phyloP scores from a whole-genome alignment of 192 early-diverging fungal species.

The Borealophlyctis nickersoniae region DNA sequence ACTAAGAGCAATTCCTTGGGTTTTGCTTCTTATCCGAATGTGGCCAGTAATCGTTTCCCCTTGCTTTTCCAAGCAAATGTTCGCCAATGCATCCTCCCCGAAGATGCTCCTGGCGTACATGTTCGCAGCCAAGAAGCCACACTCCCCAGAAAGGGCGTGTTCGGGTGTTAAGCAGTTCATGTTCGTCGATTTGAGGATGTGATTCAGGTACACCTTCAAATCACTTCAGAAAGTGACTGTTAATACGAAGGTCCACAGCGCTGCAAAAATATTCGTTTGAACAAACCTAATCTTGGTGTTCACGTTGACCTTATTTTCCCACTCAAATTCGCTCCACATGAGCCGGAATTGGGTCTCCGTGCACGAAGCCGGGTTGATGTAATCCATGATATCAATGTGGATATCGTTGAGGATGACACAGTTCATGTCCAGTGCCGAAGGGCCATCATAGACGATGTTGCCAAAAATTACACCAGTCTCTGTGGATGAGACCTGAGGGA shows the following conservation, averaged over 20 bases:
- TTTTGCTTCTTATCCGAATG: conserved; percentile 96
- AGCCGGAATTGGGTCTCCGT: conserved; percentile 91
- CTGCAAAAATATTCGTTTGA: neutral
- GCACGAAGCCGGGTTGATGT: conserved; percentile 90
- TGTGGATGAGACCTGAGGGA: conserved; percentile 79
- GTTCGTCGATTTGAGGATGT: conserved; percentile 95
- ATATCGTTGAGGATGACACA: conserved; percentile 97
- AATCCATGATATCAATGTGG: conserved; percentile 99
- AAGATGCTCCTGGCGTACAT: conserved; percentile 95
- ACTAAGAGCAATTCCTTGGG: conserved; percentile 95
- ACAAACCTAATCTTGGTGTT: conserved; percentile 82
- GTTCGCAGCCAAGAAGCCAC: conserved; percentile 96
- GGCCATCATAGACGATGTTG: conserved; percentile 98
- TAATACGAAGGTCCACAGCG: conserved; percentile 4
- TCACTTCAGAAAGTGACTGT: conserved; percentile 49
- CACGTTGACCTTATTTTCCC: conserved; percentile 99
- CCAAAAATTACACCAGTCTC: conserved; percentile 98
- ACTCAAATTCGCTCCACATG: conserved; percentile 99
- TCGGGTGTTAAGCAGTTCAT: conserved; percentile 98
- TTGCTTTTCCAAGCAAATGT: conserved; percentile 84
- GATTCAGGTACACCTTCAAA: conserved; percentile 80
- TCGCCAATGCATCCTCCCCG: conserved; percentile 98
- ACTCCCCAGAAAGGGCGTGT: conserved; percentile 85
- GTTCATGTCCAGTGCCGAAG: conserved; percentile 81
- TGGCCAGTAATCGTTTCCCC: conserved; percentile 83